phyloP scores from a whole-genome alignment of 192 early-diverging fungal species.

The Entomortierella beljakovae region DNA sequence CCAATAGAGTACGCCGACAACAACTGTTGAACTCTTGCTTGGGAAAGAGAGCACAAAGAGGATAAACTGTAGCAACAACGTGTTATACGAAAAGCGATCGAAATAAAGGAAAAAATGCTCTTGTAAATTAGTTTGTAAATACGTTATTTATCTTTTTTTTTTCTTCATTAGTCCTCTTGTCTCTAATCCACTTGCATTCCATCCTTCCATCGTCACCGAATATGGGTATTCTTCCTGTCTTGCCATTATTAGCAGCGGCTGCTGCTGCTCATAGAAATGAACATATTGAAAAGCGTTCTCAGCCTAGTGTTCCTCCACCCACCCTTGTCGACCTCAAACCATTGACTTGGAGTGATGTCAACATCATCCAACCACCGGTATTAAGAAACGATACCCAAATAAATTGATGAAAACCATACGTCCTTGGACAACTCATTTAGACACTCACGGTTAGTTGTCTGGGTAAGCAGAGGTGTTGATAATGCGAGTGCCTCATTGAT shows the following conservation, averaged over 20 bases:
- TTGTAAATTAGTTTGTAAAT: too few relatives aligned
- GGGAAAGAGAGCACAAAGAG: too few relatives aligned
- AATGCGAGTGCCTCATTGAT: not conserved
- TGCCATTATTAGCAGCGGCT: conserved; percentile 35
- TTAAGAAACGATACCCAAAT: not conserved
- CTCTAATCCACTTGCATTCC: not conserved
- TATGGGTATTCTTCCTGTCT: conserved; percentile 30
- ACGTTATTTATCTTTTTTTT: not conserved
- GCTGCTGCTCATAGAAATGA: conserved; percentile 14
- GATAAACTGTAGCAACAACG: too few relatives aligned
- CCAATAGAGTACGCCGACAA: too few relatives aligned
- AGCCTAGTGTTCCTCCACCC: conserved; percentile 76
- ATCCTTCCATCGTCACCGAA: conserved; percentile 3
- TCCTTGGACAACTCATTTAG: too few relatives aligned
- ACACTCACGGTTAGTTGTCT: conserved; percentile 43
- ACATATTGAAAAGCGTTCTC: conserved; percentile 55
- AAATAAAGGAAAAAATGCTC: not conserved
- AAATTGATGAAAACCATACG: too few relatives aligned
- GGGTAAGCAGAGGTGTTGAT: conserved; percentile 13
- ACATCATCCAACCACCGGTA: conserved; percentile 60
- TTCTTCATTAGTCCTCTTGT: not conserved
- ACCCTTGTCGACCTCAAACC: conserved; percentile 74
- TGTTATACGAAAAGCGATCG: not conserved
- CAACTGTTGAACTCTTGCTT: too few relatives aligned
- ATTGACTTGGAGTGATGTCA: conserved; percentile 63